Evolutionary conservation across 306 rosid genomes (phyloP).

Genomic region (Prunus kanzakura): DNA sequence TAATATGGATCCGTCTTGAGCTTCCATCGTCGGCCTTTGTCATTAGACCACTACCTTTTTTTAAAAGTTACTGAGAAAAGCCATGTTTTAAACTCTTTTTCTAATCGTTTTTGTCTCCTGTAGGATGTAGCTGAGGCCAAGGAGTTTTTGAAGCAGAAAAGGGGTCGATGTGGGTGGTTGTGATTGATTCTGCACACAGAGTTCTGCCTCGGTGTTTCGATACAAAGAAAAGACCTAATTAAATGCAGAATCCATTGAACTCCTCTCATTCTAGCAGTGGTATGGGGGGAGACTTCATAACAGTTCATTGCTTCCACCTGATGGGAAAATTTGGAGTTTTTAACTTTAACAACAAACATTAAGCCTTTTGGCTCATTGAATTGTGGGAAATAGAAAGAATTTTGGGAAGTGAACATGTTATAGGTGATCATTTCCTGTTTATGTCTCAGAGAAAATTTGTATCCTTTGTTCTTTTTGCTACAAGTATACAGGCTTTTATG

Average conservation of each 20-base stretch:
- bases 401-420: not conserved
- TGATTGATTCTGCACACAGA: conserved; percentile 29
- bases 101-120: conserved; percentile 2
- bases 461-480: not conserved
- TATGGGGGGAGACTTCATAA: not conserved
- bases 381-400: not conserved
- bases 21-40: no score
- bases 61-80: not conserved
- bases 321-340: not conserved
- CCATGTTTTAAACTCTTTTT: not conserved
- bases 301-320: not conserved
- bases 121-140: conserved; percentile 81
- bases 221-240: not conserved
- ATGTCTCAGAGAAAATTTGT: not conserved
- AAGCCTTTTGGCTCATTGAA: not conserved
- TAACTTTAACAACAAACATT: not conserved
- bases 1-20: no score
- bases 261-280: not conserved
- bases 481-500: not conserved
- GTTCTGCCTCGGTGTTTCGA: not conserved
- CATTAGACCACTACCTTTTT: not conserved
- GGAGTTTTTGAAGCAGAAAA: conserved; percentile 58
- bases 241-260: not conserved
- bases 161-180: conserved; percentile 58
- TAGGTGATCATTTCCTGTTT: not conserved